A percentile compares a stretch with the other conserved stretches of the same genome.
Evolutionary conservation across 768 basidiomycete genomes (phyloP).

Genomic region (Russula dissimulans): DNA sequence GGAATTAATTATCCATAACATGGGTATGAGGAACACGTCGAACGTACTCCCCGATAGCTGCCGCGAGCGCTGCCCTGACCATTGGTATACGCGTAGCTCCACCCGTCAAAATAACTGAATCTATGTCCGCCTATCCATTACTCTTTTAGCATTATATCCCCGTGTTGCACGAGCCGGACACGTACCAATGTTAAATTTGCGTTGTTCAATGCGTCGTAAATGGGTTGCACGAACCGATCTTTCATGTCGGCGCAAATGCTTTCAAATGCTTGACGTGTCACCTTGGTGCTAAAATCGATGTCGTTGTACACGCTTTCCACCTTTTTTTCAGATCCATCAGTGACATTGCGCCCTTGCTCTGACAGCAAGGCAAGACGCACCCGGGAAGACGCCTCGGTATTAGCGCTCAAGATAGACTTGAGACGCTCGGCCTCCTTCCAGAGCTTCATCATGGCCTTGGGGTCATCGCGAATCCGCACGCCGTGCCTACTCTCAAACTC

Average conservation of each 20-base stretch:
- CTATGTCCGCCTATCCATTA: conserved; percentile 57
- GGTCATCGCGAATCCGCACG: conserved; percentile 60
- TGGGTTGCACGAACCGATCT: conserved; percentile 55
- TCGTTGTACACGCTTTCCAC: conserved; percentile 88
- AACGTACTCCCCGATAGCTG: conserved; percentile 66
- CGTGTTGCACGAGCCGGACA: not conserved
- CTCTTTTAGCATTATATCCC: not conserved
- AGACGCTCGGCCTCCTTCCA: conserved; percentile 90
- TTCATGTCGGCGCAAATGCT: conserved; percentile 57
- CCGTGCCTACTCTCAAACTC: conserved; percentile 67
- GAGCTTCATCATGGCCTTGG: conserved; percentile 83
- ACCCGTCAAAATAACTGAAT: conserved; percentile 88
- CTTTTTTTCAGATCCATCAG: conserved; percentile 28
- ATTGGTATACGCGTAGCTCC: conserved; percentile 87
- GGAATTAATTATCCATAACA: not conserved
- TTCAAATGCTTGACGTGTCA: conserved; percentile 78
- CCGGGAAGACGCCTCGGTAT: conserved; percentile 63
- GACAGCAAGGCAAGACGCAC: conserved; percentile 33
- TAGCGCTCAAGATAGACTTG: conserved; percentile 90
- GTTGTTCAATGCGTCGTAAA: conserved; percentile 58
- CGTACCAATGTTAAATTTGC: conserved; percentile 62
- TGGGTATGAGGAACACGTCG: not conserved
- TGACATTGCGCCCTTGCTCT: not conserved
- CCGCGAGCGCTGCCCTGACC: conserved; percentile 75
- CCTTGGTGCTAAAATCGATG: conserved; percentile 76